Evolutionary conservation across 2,329 filamentous ascomycete genomes (phyloP).

Genomic region (Cercospora berteroae): DNA sequence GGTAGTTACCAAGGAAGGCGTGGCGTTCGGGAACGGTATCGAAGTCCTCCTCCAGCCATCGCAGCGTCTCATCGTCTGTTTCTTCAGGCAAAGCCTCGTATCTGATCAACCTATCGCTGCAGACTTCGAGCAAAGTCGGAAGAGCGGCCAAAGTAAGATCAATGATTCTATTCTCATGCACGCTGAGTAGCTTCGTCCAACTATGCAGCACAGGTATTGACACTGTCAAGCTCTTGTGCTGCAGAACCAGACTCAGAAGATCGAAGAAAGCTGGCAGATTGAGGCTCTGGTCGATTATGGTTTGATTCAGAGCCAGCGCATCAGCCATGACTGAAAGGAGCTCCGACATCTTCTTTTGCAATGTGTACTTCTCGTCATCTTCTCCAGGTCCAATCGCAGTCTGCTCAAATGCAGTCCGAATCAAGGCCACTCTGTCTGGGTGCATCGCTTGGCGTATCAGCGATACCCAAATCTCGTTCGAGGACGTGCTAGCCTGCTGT

Average conservation of each 20-base stretch:
- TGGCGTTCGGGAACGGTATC: slow-evolving; percentile 92
- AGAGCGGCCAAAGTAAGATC: slow-evolving; percentile 62
- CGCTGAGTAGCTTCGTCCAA: slow-evolving; percentile 79
- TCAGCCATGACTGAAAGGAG: slow-evolving; percentile 83
- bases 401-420: slow-evolving; percentile 34
- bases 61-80: slow-evolving; percentile 71
- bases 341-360: slow-evolving; percentile 93
- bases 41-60: slow-evolving; percentile 88
- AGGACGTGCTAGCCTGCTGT: slow-evolving; percentile 58
- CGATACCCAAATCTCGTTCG: slow-evolving; percentile 54
- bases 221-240: slow-evolving; percentile 82
- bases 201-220: slow-evolving; percentile 90
- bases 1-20: slow-evolving; percentile 92
- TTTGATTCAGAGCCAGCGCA: slow-evolving; percentile 76
- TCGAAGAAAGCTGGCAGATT: slow-evolving; percentile 75
- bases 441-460: slow-evolving; percentile 33
- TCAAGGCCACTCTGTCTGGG: slow-evolving; percentile 33
- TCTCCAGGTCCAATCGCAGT: slow-evolving; percentile 56
- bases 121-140: slow-evolving; percentile 75
- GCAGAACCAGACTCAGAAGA: slow-evolving; percentile 74
- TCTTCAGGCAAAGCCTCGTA: slow-evolving; percentile 87
- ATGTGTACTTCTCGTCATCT: slow-evolving; percentile 86
- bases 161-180: slow-evolving; percentile 66
- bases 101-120: slow-evolving; percentile 76
- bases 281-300: slow-evolving; percentile 56